Percentiles rank a stretch among this genome's conserved stretches.
Evolutionary conservation across 192 early-diverging fungal species (phyloP).

Genomic region (Coemansia sp.): DNA sequence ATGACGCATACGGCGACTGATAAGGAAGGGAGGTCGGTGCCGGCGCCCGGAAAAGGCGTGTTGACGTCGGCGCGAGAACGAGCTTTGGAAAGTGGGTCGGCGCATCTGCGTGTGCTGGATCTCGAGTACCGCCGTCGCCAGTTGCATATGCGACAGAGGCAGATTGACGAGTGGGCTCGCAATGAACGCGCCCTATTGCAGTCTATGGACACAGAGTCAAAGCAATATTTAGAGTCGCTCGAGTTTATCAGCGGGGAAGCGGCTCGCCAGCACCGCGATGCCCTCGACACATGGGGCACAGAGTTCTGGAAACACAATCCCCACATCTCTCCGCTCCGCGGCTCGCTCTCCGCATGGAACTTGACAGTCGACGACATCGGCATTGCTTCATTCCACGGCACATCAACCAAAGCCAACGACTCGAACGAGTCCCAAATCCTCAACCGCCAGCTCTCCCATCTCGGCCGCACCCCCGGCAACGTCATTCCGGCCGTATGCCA

Average conservation of each 20-base stretch:
- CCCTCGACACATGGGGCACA: constrained; percentile 77
- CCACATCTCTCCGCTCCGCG: constrained; percentile 81
- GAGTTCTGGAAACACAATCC: constrained; percentile 81
- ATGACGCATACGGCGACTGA: constrained; percentile 88
- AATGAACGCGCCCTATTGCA: constrained; percentile 3
- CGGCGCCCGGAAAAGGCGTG: constrained; percentile 92
- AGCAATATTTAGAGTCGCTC: not conserved
- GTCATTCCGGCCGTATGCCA: constrained; percentile 79
- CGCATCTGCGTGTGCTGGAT: constrained; percentile 54
- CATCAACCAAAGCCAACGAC: constrained; percentile 94
- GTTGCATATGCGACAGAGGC: constrained; percentile 50
- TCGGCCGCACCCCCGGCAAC: constrained; percentile 86
- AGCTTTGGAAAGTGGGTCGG: not conserved
- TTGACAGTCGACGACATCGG: constrained; percentile 91
- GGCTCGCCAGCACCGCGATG: constrained; percentile 68
- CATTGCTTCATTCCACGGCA: constrained; percentile 94
- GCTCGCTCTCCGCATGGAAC: constrained; percentile 82
- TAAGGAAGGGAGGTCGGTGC: constrained; percentile 95
- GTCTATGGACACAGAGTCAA: not conserved
- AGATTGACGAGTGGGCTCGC: constrained; percentile 15
- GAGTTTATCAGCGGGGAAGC: constrained; percentile 65
- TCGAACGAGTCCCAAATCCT: constrained; percentile 92
- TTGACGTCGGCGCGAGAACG: constrained; percentile 76
- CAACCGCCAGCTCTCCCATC: constrained; percentile 83
- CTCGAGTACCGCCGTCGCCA: constrained; percentile 85